phyloP scores from a whole-genome alignment of 2,329 filamentous ascomycete species.

The Botryotinia convoluta region DNA sequence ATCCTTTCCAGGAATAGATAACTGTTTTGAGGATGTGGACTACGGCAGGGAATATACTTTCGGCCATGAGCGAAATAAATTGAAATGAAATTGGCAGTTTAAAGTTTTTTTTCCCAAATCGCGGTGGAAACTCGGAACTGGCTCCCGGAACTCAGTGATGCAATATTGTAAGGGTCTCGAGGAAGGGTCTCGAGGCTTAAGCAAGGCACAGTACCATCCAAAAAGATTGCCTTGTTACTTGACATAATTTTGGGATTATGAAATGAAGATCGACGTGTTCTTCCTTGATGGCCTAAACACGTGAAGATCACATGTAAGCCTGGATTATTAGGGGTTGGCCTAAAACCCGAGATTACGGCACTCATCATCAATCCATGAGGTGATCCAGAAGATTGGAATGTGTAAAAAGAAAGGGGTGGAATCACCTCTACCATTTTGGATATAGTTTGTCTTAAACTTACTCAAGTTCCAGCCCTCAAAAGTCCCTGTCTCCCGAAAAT shows the following conservation, averaged over 20 bases:
- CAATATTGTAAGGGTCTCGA: neutral
- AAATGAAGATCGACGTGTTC: slow-evolving; percentile 12
- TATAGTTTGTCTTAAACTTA: slow-evolving; percentile 12
- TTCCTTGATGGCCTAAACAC: neutral
- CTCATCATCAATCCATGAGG: neutral
- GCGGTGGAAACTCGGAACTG: neutral
- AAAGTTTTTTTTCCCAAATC: neutral
- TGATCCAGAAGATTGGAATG: slow-evolving; percentile 10
- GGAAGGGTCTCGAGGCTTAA: neutral
- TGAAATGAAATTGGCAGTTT: neutral
- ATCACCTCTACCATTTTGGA: neutral
- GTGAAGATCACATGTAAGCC: slow-evolving; percentile 1
- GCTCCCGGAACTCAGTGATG: neutral
- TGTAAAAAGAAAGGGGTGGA: slow-evolving; percentile 11
- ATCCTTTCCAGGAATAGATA: neutral
- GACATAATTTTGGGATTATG: neutral
- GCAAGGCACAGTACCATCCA: neutral
- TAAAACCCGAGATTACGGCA: neutral
- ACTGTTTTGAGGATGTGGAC: neutral
- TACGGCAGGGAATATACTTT: slow-evolving; percentile 1
- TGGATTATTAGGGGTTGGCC: neutral
- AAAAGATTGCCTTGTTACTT: neutral
- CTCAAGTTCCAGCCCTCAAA: slow-evolving; percentile 9
- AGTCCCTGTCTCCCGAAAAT: neutral
- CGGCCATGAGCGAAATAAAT: slow-evolving; percentile 9